Percentiles rank a stretch among this genome's conserved stretches.
Evolutionary conservation across 768 basidiomycete species (phyloP).

Genomic region (Pleurotus djamor): DNA sequence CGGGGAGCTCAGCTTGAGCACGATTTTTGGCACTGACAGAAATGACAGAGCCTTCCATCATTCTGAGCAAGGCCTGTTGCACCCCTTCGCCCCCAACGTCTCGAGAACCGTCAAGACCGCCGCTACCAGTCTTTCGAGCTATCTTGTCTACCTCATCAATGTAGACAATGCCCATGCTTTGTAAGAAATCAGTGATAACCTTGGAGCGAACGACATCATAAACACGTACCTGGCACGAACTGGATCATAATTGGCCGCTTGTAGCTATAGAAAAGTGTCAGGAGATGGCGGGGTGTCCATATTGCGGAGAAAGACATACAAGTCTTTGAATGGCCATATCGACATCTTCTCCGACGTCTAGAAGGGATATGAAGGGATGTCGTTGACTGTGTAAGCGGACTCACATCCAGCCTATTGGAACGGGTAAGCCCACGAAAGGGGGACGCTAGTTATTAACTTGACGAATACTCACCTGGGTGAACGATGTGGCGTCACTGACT

Average conservation of each 20-base stretch:
- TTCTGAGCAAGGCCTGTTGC: slow-evolving; percentile 87
- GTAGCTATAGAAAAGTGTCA: slow-evolving; percentile 47
- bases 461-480: slow-evolving; percentile 67
- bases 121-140: slow-evolving; percentile 54
- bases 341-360: slow-evolving; percentile 96
- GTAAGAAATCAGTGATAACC: slow-evolving; percentile 6
- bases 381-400: slow-evolving; percentile 20
- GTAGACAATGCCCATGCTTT: slow-evolving; percentile 91
- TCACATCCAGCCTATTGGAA: slow-evolving; percentile 66
- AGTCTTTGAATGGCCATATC: slow-evolving; percentile 88
- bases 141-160: slow-evolving; percentile 98
- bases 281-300: neutral
- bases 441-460: neutral
- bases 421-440: neutral
- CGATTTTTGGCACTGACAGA: slow-evolving; percentile 76
- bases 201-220: neutral
- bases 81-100: slow-evolving; percentile 97
- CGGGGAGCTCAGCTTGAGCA: slow-evolving; percentile 37
- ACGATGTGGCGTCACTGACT: slow-evolving; percentile 88
- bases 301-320: slow-evolving; percentile 33
- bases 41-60: slow-evolving; percentile 91
- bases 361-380: slow-evolving; percentile 8
- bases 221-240: slow-evolving; percentile 69
- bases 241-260: slow-evolving; percentile 90
- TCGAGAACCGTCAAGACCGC: slow-evolving; percentile 66